phyloP scores from a whole-genome alignment of 2,329 filamentous ascomycete species.

The Fusarium drepaniforme region DNA sequence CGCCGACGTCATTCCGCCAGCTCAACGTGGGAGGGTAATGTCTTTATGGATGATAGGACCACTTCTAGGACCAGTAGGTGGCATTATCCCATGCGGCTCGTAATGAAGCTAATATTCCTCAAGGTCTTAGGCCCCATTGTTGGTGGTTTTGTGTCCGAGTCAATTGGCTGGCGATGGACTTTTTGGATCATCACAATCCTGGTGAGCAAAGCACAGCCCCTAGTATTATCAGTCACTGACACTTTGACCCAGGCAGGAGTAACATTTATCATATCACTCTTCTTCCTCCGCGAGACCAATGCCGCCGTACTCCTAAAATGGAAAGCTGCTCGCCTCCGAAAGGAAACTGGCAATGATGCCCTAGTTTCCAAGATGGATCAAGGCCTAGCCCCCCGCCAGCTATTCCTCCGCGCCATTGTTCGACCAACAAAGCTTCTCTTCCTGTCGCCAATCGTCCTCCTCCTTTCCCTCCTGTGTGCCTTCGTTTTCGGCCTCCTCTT shows the following conservation, averaged over 20 bases:
- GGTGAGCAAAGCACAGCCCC: slow-evolving; percentile 21
- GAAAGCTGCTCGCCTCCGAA: slow-evolving; percentile 21
- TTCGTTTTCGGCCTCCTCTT: slow-evolving; percentile 57
- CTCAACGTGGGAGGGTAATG: slow-evolving; percentile 71
- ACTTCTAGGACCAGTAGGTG: slow-evolving; percentile 63
- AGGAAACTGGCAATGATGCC: slow-evolving; percentile 24
- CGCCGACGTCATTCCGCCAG: slow-evolving; percentile 69
- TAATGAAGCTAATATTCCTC: slow-evolving; percentile 9
- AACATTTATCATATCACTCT: slow-evolving; percentile 16
- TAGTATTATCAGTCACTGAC: slow-evolving; percentile 13
- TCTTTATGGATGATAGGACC: slow-evolving; percentile 72
- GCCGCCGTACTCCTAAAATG: slow-evolving; percentile 10
- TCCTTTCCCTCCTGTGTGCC: neutral
- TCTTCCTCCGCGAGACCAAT: slow-evolving; percentile 48
- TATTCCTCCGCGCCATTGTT: slow-evolving; percentile 49
- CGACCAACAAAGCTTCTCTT: slow-evolving; percentile 62
- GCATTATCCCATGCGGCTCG: neutral
- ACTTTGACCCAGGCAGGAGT: slow-evolving; percentile 6
- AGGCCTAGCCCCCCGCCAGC: slow-evolving; percentile 28
- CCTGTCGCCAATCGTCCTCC: slow-evolving; percentile 58
- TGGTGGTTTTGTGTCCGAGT: slow-evolving; percentile 60
- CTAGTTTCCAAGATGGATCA: slow-evolving; percentile 28
- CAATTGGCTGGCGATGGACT: slow-evolving; percentile 63
- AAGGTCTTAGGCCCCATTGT: slow-evolving; percentile 44
- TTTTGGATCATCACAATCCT: slow-evolving; percentile 64